Evolutionary conservation across 2,329 filamentous ascomycete species (phyloP).

Genomic region (Ophiostoma sp.): DNA sequence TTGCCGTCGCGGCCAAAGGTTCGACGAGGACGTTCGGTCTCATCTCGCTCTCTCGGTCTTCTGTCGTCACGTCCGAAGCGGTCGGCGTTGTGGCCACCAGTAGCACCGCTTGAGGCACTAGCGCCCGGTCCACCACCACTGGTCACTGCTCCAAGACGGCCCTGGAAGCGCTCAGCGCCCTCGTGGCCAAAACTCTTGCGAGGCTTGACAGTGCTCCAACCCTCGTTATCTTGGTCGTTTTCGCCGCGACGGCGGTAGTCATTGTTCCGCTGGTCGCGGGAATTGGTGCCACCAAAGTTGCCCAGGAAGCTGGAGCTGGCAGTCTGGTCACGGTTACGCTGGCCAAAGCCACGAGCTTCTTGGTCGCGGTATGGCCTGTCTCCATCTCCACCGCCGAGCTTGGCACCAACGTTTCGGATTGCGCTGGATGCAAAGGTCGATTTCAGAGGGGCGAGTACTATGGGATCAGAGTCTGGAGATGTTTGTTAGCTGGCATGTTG

Average conservation of each 20-base stretch:
- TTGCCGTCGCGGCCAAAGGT: slow-evolving; percentile 32
- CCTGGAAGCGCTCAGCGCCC: slow-evolving; percentile 61
- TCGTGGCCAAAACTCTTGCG: slow-evolving; percentile 69
- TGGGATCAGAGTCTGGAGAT: slow-evolving; percentile 63
- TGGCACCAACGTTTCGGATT: slow-evolving; percentile 41
- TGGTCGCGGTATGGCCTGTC: slow-evolving; percentile 52
- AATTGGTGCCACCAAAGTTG: slow-evolving; percentile 38
- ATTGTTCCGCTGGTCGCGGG: slow-evolving; percentile 44
- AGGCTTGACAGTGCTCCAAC: slow-evolving; percentile 69
- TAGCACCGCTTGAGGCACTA: slow-evolving; percentile 40
- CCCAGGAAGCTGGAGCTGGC: slow-evolving; percentile 38
- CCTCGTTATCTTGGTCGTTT: slow-evolving; percentile 59
- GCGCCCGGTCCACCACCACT: slow-evolving; percentile 42
- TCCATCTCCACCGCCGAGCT: slow-evolving; percentile 44
- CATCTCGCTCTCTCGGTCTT: slow-evolving; percentile 46
- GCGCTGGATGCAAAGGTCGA: slow-evolving; percentile 75
- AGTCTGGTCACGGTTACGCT: slow-evolving; percentile 43
- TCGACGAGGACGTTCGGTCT: slow-evolving; percentile 34
- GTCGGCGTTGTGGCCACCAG: slow-evolving; percentile 35
- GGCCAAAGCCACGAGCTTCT: slow-evolving; percentile 51
- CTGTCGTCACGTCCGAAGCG: slow-evolving; percentile 55
- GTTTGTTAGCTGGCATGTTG: background rate
- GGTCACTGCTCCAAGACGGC: slow-evolving; percentile 27
- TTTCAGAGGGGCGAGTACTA: slow-evolving; percentile 79
- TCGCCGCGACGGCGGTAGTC: slow-evolving; percentile 49